Conservation (phyloP, 306 rosid species). For the Glycine latifolia region DNA sequence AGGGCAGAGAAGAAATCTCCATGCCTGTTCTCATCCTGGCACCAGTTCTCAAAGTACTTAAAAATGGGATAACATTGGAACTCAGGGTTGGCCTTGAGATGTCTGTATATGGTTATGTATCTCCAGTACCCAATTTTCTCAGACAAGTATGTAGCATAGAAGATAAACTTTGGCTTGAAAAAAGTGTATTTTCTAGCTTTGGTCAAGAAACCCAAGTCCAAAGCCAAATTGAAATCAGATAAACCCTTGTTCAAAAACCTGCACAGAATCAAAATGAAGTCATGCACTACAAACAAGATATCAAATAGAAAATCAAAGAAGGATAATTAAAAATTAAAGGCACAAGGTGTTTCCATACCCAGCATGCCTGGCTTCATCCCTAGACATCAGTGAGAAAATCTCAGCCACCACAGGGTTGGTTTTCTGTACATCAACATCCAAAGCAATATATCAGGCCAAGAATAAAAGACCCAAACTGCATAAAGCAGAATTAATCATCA, state of each 20-base stretch:
- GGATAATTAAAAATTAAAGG: background rate
- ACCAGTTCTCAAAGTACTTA: constrained; percentile 99
- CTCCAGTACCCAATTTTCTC: constrained; percentile 99
- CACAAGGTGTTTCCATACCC: constrained; percentile 63
- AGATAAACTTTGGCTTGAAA: constrained; percentile 97
- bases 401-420: constrained; percentile 99
- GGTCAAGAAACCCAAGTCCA: constrained; percentile 99
- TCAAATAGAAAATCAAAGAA: constrained; percentile 1
- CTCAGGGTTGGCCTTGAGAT: constrained; percentile 88
- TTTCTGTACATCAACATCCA: constrained; percentile 69
- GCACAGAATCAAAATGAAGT: constrained; percentile 43
- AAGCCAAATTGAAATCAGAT: constrained; percentile 94
- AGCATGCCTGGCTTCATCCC: constrained; percentile 99
- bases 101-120: constrained; percentile 96
- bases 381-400: constrained; percentile 99
- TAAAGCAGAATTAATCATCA: constrained; percentile 22
- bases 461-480: background rate
- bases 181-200: constrained; percentile 97
- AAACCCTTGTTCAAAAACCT: constrained; percentile 97
- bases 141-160: constrained; percentile 95
- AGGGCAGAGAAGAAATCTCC: constrained; percentile 99
- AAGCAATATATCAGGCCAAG: constrained; percentile 38
- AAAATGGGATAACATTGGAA: constrained; percentile 97
- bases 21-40: constrained; percentile 99
- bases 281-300: constrained; percentile 19